These are phyloP conservation scores for Hortiboletus campestris DNA, from an alignment of 768 basidiomycete species.

Conservation along the genomic window DNA sequence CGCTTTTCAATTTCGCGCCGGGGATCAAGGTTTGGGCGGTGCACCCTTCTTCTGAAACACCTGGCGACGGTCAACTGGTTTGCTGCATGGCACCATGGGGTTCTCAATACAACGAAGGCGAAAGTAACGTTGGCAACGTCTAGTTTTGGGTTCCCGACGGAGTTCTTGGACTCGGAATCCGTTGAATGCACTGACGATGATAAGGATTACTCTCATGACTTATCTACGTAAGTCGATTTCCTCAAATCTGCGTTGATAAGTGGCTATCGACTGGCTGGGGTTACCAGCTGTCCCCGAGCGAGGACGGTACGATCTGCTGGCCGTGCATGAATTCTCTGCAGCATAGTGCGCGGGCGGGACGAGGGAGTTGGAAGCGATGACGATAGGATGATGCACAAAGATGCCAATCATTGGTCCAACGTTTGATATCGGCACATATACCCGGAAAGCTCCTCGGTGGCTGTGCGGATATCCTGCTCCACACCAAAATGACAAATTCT, in stretches of 20 bases:
- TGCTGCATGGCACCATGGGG: neutral
- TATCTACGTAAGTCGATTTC: conserved; percentile 13
- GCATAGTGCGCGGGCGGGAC: too few relatives aligned
- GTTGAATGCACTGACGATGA: neutral
- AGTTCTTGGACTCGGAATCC: neutral
- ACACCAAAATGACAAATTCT: conserved; percentile 25
- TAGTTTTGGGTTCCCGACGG: conserved; percentile 1
- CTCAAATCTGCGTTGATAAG: neutral
- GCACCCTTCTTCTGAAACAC: conserved; percentile 5
- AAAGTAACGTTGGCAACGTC: neutral
- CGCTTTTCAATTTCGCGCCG: neutral
- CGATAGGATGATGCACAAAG: conserved; percentile 6
- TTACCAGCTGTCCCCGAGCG: neutral
- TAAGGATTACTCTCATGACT: conserved; percentile 12
- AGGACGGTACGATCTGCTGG: neutral
- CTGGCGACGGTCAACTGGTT: neutral
- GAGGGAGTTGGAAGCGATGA: too few relatives aligned
- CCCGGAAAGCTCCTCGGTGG: conserved; percentile 18
- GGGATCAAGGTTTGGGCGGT: neutral
- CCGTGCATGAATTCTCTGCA: neutral
- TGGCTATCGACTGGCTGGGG: neutral
- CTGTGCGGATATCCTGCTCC: conserved; percentile 19
- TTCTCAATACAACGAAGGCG: conserved; percentile 1
- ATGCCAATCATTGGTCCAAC: neutral
- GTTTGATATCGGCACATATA: neutral